Conservation (phyloP, 225 moss, liverwort and hornwort genomes). For the Rhytidiadelphus loreus region DNA sequence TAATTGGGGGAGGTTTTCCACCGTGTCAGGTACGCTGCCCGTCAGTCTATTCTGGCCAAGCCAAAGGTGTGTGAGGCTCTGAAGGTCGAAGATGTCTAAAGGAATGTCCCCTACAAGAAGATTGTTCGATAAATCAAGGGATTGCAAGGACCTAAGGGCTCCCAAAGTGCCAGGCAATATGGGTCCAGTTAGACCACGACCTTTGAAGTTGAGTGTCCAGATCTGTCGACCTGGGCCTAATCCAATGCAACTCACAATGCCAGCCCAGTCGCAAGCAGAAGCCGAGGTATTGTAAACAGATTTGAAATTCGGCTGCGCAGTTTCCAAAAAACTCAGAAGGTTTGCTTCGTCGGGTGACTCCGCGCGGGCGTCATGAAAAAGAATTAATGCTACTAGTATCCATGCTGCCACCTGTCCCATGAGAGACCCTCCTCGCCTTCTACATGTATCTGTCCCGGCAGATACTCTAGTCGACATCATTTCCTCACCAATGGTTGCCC, state of each 20-base stretch:
- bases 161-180: constrained; percentile 25
- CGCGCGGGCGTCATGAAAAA: not conserved
- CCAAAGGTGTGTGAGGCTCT: constrained; percentile 5
- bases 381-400: constrained; percentile 2
- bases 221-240: constrained; percentile 19
- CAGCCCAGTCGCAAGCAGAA: constrained; percentile 31
- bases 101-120: constrained; percentile 31
- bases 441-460: not conserved
- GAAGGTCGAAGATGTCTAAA: constrained; percentile 26
- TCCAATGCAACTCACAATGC: constrained; percentile 27
- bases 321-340: constrained; percentile 12
- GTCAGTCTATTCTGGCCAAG: constrained; percentile 25
- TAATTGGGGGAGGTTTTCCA: constrained; percentile 16
- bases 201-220: not conserved
- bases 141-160: constrained; percentile 12
- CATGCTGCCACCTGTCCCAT: constrained; percentile 9
- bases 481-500: not conserved
- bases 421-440: not conserved
- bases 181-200: constrained; percentile 26
- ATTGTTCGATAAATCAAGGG: constrained; percentile 36
- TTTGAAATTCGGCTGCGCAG: constrained; percentile 17
- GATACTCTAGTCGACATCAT: not conserved
- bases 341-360: constrained; percentile 12
- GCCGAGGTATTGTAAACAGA: constrained; percentile 20
- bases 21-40: constrained; percentile 7